Evolutionary conservation across 2,329 filamentous ascomycete species (phyloP).

Genomic region (Dryadomyces sulphureus): DNA sequence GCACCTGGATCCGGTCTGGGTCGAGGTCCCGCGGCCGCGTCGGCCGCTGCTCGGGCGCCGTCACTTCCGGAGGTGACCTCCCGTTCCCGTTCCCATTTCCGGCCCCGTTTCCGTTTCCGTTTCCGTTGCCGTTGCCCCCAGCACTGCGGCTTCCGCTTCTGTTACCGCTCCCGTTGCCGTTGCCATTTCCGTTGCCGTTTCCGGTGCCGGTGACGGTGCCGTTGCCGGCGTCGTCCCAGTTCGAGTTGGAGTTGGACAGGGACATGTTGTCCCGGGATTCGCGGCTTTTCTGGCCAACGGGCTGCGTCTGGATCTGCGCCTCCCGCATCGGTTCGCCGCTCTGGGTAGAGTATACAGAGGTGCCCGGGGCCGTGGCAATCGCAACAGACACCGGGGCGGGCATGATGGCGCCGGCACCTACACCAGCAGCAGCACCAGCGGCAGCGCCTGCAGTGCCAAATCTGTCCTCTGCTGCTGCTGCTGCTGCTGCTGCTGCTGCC

Average conservation of each 20-base stretch:
- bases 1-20: conserved; percentile 59
- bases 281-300: conserved; percentile 21
- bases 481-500: too few species aligned
- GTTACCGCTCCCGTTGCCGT: not conserved
- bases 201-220: conserved; percentile 2
- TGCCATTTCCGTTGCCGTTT: conserved; percentile 1
- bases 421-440: not conserved
- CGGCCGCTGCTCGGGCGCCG: conserved; percentile 53
- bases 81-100: conserved; percentile 13
- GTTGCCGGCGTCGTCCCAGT: conserved; percentile 25
- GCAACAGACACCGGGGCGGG: not conserved
- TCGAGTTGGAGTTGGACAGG: conserved; percentile 30
- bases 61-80: conserved; percentile 22
- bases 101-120: conserved; percentile 10
- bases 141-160: conserved; percentile 22
- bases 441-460: conserved; percentile 2
- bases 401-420: conserved; percentile 7
- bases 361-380: too few species aligned
- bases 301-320: conserved; percentile 28
- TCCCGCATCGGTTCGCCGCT: conserved; percentile 21
- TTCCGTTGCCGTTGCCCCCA: conserved; percentile 5
- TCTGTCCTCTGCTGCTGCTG: not conserved
- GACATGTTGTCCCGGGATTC: conserved; percentile 28
- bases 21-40: conserved; percentile 66
- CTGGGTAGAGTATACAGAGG: not conserved